Percentiles rank a stretch among this genome's conserved stretches.
Conservation (phyloP, 164 flowering plant genomes). For the Cinnamomum micranthum region DNA sequence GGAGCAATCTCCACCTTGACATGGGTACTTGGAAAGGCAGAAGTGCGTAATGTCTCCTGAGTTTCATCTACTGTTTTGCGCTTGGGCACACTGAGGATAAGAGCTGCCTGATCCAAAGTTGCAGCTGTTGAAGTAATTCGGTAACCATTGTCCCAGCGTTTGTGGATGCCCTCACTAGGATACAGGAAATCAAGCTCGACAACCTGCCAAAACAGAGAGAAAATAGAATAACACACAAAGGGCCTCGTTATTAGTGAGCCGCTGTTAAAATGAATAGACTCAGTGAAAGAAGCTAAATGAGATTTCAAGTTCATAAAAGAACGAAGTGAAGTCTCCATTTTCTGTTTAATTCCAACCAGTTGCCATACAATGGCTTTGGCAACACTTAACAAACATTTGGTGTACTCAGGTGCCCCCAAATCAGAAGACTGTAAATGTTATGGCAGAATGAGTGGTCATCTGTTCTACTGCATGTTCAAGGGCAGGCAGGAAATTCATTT, state of each 20-base stretch:
- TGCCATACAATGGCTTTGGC: neutral
- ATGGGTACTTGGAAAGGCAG: slow-evolving; percentile 79
- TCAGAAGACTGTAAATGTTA: neutral
- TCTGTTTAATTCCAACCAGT: neutral
- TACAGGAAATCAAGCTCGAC: slow-evolving; percentile 92
- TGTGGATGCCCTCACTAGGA: slow-evolving; percentile 89
- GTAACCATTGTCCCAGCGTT: slow-evolving; percentile 78
- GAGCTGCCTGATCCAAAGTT: slow-evolving; percentile 82
- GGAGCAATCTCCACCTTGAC: slow-evolving; percentile 50
- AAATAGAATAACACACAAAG: neutral
- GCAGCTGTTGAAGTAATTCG: slow-evolving; percentile 82
- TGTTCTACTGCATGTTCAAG: neutral
- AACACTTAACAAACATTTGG: neutral
- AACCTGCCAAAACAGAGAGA: slow-evolving; percentile 37
- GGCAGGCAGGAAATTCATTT: neutral
- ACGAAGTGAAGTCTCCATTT: neutral
- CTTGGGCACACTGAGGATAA: slow-evolving; percentile 73
- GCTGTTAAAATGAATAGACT: too few relatives aligned
- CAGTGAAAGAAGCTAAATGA: too few relatives aligned
- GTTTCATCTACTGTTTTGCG: slow-evolving; percentile 80
- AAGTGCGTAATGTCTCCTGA: slow-evolving; percentile 78
- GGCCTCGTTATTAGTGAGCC: too few relatives aligned
- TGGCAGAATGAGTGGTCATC: neutral
- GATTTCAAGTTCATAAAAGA: neutral
- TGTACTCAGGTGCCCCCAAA: neutral